Percentiles rank a stretch among this genome's conserved stretches.
Evolutionary conservation across 371 early-diverging fungal genomes (phyloP).

Genomic region (Phascolomyces articulosus): DNA sequence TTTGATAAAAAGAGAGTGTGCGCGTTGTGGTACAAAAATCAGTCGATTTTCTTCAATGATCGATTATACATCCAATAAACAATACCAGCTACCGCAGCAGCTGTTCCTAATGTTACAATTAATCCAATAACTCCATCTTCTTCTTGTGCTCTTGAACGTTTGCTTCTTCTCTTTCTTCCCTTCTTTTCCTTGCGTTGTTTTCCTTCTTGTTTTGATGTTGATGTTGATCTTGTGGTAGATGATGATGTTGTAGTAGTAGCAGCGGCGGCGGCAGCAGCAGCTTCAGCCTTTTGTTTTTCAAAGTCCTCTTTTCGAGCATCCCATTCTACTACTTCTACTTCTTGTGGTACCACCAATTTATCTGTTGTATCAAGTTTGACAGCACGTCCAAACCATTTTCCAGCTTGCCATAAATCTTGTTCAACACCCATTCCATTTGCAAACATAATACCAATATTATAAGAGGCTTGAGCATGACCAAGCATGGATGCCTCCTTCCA

Average conservation of each 20-base stretch:
- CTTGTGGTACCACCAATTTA: conserved; percentile 41
- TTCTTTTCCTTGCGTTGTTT: conserved; percentile 13
- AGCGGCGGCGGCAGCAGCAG: neutral
- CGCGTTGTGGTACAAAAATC: conserved; percentile 11
- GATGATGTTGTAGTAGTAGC: neutral
- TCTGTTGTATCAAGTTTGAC: conserved; percentile 45
- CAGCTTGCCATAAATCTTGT: conserved; percentile 39
- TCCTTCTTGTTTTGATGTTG: conserved; percentile 11
- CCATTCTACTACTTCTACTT: conserved; percentile 44
- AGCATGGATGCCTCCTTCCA: conserved; percentile 52
- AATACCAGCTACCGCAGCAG: conserved; percentile 40
- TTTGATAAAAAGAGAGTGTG: neutral
- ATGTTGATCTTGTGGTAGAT: neutral
- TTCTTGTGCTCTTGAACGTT: conserved; percentile 18
- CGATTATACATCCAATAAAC: conserved; percentile 31
- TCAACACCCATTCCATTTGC: conserved; percentile 52
- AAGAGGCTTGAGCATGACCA: conserved; percentile 54
- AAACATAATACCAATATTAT: conserved; percentile 49
- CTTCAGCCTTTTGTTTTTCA: neutral
- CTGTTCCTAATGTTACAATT: conserved; percentile 34
- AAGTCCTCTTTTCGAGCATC: conserved; percentile 31
- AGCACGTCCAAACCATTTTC: conserved; percentile 56
- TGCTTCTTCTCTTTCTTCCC: conserved; percentile 15
- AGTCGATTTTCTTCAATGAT: neutral
- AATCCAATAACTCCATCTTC: conserved; percentile 20